phyloP scores from a whole-genome alignment of 768 basidiomycete genomes.

The Pleurotus tuber-regium region DNA sequence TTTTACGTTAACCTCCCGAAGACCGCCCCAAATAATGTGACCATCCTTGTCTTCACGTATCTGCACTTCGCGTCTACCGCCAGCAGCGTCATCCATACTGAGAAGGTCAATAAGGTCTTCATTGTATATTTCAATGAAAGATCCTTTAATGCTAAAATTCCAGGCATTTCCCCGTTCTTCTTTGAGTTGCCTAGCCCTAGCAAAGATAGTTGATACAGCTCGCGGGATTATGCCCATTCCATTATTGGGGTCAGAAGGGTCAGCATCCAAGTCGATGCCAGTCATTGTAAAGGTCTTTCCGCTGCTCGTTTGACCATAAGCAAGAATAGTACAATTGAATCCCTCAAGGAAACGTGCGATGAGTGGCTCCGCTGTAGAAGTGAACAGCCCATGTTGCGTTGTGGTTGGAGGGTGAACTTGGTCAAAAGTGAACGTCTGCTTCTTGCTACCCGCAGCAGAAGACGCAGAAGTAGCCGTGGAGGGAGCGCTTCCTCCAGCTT shows the following conservation, averaged over 20 bases:
- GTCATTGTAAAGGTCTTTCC: slow-evolving; percentile 99
- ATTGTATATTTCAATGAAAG: slow-evolving; percentile 98
- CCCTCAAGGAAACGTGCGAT: slow-evolving; percentile 87
- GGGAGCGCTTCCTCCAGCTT: slow-evolving; percentile 28
- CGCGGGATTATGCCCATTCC: slow-evolving; percentile 95
- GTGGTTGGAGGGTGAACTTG: slow-evolving; percentile 87
- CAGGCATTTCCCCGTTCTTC: slow-evolving; percentile 73
- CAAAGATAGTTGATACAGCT: slow-evolving; percentile 87
- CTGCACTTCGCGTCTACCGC: slow-evolving; percentile 80
- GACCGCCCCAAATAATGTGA: slow-evolving; percentile 94
- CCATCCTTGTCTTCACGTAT: slow-evolving; percentile 98
- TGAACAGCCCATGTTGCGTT: slow-evolving; percentile 84
- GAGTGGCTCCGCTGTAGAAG: slow-evolving; percentile 80
- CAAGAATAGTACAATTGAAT: slow-evolving; percentile 96
- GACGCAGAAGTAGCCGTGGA: slow-evolving; percentile 30
- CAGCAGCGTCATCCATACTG: slow-evolving; percentile 63
- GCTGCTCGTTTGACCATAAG: slow-evolving; percentile 96
- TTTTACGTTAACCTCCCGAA: slow-evolving; percentile 88
- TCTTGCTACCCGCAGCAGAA: slow-evolving; percentile 59
- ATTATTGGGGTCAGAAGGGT: slow-evolving; percentile 78
- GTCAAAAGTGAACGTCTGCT: slow-evolving; percentile 89
- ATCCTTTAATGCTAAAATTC: slow-evolving; percentile 81
- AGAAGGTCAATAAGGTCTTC: slow-evolving; percentile 98
- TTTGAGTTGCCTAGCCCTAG: slow-evolving; percentile 70
- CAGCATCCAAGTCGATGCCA: slow-evolving; percentile 85